Evolutionary conservation across 805 yeast genomes (phyloP).

Genomic region (Saccharomyces mikatae): DNA sequence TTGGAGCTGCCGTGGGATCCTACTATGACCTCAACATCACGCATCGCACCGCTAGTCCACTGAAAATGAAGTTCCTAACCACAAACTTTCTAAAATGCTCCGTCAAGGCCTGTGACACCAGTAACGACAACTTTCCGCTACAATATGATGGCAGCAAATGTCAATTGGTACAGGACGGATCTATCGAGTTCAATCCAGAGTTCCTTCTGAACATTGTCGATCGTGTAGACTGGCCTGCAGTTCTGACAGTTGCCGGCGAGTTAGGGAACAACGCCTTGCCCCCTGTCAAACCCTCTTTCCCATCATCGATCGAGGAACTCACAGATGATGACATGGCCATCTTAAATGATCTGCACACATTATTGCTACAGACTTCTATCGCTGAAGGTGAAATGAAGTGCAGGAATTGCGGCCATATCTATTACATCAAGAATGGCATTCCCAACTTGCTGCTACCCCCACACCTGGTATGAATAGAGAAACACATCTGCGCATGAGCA

Average conservation of each 20-base stretch:
- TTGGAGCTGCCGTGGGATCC: neutral
- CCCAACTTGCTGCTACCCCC: constrained; percentile 94
- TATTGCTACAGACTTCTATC: constrained; percentile 80
- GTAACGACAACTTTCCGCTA: constrained; percentile 75
- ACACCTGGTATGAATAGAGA: constrained; percentile 51
- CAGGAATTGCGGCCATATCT: constrained; percentile 74
- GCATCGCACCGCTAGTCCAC: neutral
- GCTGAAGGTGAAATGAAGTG: constrained; percentile 86
- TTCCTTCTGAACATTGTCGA: constrained; percentile 70
- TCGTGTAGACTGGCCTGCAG: constrained; percentile 83
- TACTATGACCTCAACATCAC: neutral
- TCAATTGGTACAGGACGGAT: constrained; percentile 63
- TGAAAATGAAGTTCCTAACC: constrained; percentile 83
- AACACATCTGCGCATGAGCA: neutral
- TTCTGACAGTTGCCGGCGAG: constrained; percentile 68
- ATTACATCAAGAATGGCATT: constrained; percentile 84
- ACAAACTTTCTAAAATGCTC: constrained; percentile 95
- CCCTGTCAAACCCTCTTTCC: constrained; percentile 46
- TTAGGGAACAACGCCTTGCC: constrained; percentile 59
- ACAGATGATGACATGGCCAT: constrained; percentile 38
- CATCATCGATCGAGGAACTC: constrained; percentile 26
- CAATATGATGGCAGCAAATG: constrained; percentile 48
- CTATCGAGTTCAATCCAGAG: constrained; percentile 70
- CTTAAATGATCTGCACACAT: constrained; percentile 64
- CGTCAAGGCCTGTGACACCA: constrained; percentile 66